Evolutionary conservation across 2,329 filamentous ascomycete genomes (phyloP).

Genomic region (Diaporthe caulivora): DNA sequence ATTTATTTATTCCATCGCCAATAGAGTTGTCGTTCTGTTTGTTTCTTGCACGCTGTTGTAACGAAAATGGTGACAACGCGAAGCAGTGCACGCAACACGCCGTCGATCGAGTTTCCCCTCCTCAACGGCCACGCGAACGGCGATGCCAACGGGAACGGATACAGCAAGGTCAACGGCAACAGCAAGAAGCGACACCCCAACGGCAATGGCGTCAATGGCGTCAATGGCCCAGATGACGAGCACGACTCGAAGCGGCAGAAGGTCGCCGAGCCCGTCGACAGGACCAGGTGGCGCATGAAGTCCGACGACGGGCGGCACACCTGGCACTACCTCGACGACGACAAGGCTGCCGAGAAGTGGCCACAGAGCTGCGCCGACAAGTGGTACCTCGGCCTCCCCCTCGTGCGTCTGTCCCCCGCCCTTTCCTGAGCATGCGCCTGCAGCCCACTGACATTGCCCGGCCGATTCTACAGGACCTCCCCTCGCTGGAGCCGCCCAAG

Average conservation of each 20-base stretch:
- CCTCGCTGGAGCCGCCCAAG: conserved; percentile 76
- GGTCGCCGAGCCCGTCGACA: conserved; percentile 77
- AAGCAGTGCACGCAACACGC: conserved; percentile 32
- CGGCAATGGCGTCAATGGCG: conserved; percentile 44
- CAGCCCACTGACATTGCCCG: conserved; percentile 3
- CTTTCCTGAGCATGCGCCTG: background rate
- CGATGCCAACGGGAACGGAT: conserved; percentile 43
- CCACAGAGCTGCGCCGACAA: conserved; percentile 92
- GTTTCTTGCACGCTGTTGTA: background rate
- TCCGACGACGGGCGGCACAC: conserved; percentile 89
- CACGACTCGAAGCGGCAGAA: conserved; percentile 57
- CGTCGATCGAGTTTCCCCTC: conserved; percentile 1
- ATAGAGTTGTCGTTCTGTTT: background rate
- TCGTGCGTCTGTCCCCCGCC: conserved; percentile 63
- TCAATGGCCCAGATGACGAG: conserved; percentile 42
- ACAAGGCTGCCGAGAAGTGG: conserved; percentile 79
- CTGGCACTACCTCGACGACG: conserved; percentile 90
- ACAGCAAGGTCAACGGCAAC: conserved; percentile 37
- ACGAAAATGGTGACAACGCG: conserved; percentile 43
- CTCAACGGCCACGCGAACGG: conserved; percentile 5
- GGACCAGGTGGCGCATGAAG: conserved; percentile 83
- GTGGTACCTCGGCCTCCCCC: conserved; percentile 84
- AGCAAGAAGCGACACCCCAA: conserved; percentile 59
- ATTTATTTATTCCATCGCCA: background rate
- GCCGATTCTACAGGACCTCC: conserved; percentile 70